Evolutionary conservation across 2,329 filamentous ascomycete species (phyloP).

Genomic region (Hypoxylon sp.): DNA sequence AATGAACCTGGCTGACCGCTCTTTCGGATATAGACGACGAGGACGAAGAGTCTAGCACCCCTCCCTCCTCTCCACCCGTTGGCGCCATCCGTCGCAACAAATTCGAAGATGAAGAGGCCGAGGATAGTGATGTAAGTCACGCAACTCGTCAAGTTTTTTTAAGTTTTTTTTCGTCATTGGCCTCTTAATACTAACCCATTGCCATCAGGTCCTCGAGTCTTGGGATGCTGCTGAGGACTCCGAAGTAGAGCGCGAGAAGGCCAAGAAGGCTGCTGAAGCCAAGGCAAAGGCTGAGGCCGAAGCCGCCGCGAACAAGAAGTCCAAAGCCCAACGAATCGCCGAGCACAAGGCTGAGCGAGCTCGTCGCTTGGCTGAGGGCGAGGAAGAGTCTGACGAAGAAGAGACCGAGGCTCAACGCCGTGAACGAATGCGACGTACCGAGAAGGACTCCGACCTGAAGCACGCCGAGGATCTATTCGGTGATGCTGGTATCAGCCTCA

Average conservation of each 20-base stretch:
- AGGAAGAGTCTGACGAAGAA: conserved; percentile 74
- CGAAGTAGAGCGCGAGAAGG: conserved; percentile 96
- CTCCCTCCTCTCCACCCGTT: conserved; percentile 58
- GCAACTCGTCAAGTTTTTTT: conserved; percentile 7
- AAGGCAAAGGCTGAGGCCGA: conserved; percentile 92
- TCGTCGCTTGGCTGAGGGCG: conserved; percentile 65
- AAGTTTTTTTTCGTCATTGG: conserved; percentile 26
- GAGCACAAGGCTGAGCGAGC: conserved; percentile 78
- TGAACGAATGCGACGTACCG: conserved; percentile 80
- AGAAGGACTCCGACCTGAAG: conserved; percentile 89
- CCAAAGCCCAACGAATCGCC: conserved; percentile 86
- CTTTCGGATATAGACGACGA: conserved; percentile 55
- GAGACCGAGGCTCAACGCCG: conserved; percentile 81
- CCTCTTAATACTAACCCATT: conserved; percentile 27
- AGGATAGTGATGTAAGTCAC: conserved; percentile 79
- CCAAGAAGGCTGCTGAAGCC: conserved; percentile 84
- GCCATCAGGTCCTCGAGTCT: conserved; percentile 84
- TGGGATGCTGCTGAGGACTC: conserved; percentile 99
- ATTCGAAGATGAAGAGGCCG: conserved; percentile 93
- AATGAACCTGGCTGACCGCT: conserved; percentile 46
- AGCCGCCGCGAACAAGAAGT: conserved; percentile 91
- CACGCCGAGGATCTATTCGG: conserved; percentile 95
- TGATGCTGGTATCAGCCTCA: conserved; percentile 73
- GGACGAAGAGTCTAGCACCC: conserved; percentile 56
- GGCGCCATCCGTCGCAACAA: conserved; percentile 68